phyloP scores from a whole-genome alignment of 2,329 filamentous ascomycete species.

The Cordyceps farinosa region DNA sequence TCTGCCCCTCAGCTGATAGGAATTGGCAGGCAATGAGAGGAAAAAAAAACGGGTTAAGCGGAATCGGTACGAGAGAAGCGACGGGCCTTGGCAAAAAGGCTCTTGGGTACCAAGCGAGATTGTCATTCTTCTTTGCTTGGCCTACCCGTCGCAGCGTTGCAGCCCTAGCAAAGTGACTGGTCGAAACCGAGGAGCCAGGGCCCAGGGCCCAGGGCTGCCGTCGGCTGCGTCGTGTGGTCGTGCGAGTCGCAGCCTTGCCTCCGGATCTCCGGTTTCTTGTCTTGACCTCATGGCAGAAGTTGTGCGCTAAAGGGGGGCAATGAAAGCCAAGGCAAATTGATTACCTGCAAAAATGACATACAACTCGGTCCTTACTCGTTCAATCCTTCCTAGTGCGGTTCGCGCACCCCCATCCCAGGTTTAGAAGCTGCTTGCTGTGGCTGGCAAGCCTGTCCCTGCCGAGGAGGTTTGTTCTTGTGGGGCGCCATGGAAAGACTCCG shows the following conservation, averaged over 20 bases:
- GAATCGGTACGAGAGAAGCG: not conserved
- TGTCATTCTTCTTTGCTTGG: not conserved
- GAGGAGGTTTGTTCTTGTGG: not conserved
- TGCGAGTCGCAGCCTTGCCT: slow-evolving; percentile 10
- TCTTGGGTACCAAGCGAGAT: not conserved
- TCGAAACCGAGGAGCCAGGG: not conserved
- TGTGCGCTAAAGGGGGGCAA: not conserved
- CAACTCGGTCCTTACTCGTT: not conserved
- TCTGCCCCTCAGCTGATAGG: not conserved
- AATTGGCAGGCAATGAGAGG: not conserved
- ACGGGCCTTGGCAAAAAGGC: not conserved
- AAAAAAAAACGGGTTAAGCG: not conserved
- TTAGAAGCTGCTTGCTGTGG: slow-evolving; percentile 1
- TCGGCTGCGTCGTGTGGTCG: not conserved
- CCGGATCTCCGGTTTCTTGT: not conserved
- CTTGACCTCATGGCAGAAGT: not conserved
- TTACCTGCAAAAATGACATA: not conserved
- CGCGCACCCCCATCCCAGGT: slow-evolving; percentile 1
- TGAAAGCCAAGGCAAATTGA: not conserved
- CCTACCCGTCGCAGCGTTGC: not conserved
- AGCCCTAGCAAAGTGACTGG: slow-evolving; percentile 1
- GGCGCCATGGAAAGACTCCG: slow-evolving; percentile 10
- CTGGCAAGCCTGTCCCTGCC: slow-evolving; percentile 3
- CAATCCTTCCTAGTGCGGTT: not conserved
- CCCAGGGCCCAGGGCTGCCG: too few species aligned